Evolutionary conservation across 1,284 basidiomycete genomes (phyloP).

Genomic region (Sporisorium scitamineum): DNA sequence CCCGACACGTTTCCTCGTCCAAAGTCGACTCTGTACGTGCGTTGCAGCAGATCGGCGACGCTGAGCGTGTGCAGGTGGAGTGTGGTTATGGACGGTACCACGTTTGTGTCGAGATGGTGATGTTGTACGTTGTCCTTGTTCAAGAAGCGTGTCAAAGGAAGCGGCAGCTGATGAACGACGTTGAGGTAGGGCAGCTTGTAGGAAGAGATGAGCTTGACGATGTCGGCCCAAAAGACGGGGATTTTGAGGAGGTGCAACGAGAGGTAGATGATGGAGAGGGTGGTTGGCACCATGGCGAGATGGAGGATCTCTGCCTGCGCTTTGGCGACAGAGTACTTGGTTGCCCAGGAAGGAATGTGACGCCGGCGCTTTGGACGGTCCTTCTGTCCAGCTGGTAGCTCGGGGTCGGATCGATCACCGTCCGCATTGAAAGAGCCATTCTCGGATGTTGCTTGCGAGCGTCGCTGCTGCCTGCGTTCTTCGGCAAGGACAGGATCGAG

Average conservation of each 20-base stretch:
- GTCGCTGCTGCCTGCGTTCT: conserved; percentile 28
- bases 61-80: conserved; percentile 77
- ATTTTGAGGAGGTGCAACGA: conserved; percentile 52
- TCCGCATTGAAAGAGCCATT: not conserved
- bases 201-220: conserved; percentile 74
- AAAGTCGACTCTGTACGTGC: conserved; percentile 75
- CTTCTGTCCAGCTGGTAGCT: not conserved
- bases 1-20: conserved; percentile 84
- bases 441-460: conserved; percentile 11
- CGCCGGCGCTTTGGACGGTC: conserved; percentile 12
- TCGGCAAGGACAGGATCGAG: conserved; percentile 51
- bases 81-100: conserved; percentile 75
- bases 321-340: conserved; percentile 27
- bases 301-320: conserved; percentile 28
- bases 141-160: conserved; percentile 77
- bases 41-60: conserved; percentile 75
- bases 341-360: conserved; percentile 32
- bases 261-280: conserved; percentile 56
- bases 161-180: conserved; percentile 77
- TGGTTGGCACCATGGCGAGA: conserved; percentile 42
- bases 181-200: conserved; percentile 86
- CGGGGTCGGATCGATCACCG: not conserved
- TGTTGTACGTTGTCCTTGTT: conserved; percentile 65
- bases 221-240: conserved; percentile 54
- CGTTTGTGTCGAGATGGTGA: conserved; percentile 71